Conservation (phyloP, 2,329 filamentous ascomycete species). For the Monilinia polystroma region DNA sequence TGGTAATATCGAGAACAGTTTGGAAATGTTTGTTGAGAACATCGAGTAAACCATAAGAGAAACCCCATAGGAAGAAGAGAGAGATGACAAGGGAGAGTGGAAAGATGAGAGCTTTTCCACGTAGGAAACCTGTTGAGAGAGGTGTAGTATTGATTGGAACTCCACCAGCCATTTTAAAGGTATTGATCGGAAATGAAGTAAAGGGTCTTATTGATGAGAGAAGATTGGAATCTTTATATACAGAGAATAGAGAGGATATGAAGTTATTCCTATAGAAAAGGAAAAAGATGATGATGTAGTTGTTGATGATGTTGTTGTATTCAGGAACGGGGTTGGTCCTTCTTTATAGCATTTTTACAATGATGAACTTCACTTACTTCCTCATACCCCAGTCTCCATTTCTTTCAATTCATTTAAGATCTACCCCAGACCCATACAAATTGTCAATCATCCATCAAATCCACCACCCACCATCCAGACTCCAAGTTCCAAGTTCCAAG, state of each 20-base stretch:
- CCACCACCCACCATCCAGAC: too few relatives aligned
- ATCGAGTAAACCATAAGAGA: conserved; percentile 83
- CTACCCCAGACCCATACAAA: too few relatives aligned
- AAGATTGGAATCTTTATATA: neutral
- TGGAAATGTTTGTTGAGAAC: conserved; percentile 74
- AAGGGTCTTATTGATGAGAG: neutral
- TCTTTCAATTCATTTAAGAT: too few relatives aligned
- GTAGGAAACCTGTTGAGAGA: conserved; percentile 44
- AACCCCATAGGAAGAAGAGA: conserved; percentile 83
- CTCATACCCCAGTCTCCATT: too few relatives aligned
- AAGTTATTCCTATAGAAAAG: neutral
- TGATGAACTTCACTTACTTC: too few relatives aligned
- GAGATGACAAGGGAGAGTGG: conserved; percentile 63
- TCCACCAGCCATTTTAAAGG: conserved; percentile 44
- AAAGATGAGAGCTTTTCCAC: conserved; percentile 46
- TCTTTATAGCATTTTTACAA: too few relatives aligned
- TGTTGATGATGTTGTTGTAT: too few relatives aligned
- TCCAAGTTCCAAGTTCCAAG: too few relatives aligned
- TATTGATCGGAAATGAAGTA: neutral
- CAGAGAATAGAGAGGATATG: neutral
- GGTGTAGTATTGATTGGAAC: conserved; percentile 42
- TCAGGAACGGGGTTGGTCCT: too few relatives aligned
- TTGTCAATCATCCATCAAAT: too few relatives aligned
- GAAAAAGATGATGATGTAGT: neutral
- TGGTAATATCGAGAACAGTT: conserved; percentile 56